Evolutionary conservation across 768 basidiomycete species (phyloP).

Genomic region (Neoboletus brunneissimus): DNA sequence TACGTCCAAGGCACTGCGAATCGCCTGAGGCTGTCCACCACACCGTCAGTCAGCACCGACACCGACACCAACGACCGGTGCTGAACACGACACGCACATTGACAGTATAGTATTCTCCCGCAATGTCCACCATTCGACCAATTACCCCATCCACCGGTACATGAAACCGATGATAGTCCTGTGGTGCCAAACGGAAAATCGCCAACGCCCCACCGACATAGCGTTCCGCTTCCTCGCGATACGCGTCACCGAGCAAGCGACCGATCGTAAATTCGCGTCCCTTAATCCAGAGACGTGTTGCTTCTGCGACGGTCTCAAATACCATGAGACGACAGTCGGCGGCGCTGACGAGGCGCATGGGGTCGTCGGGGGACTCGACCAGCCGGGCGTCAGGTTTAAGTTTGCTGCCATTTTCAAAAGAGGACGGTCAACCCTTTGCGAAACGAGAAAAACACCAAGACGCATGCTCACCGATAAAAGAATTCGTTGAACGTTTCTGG

Average conservation of each 20-base stretch:
- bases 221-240: constrained; percentile 63
- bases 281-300: constrained; percentile 94
- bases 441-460: neutral
- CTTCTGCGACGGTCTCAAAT: constrained; percentile 82
- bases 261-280: constrained; percentile 88
- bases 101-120: constrained; percentile 96
- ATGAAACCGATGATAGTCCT: constrained; percentile 96
- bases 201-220: constrained; percentile 81
- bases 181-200: constrained; percentile 90
- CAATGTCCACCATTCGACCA: constrained; percentile 77
- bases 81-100: constrained; percentile 56
- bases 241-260: constrained; percentile 75
- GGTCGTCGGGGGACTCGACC: constrained; percentile 67
- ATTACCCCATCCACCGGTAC: constrained; percentile 82
- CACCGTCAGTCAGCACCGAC: neutral
- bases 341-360: constrained; percentile 76
- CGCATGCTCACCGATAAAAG: constrained; percentile 63
- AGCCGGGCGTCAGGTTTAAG: constrained; percentile 82
- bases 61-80: too few species aligned
- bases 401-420: constrained; percentile 50
- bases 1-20: constrained; percentile 85
- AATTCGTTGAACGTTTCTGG: constrained; percentile 91
- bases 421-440: neutral
- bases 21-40: constrained; percentile 75
- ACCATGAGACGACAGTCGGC: constrained; percentile 97